Evolutionary conservation across 73 alveolate genomes (phyloP), one percentile per base, ranked within the genome.

Genomic region (Urostyla sp.): DNA sequence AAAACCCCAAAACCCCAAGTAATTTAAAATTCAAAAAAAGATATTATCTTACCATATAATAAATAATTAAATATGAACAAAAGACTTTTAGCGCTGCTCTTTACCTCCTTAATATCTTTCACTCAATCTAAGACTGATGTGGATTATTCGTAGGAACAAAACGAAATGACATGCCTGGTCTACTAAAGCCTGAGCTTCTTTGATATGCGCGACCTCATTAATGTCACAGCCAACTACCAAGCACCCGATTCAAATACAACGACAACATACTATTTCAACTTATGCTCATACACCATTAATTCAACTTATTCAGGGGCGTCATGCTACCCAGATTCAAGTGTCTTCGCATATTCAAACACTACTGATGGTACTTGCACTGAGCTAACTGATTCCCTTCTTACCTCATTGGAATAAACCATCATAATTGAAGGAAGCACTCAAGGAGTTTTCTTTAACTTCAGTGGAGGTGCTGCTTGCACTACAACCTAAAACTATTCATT

Each of bases 141-240:
- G n/a, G n/a, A n/a, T n/a, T n/a, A n/a, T n/a, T n/a, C n/a, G n/a
- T n/a, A n/a, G n/a, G n/a, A n/a, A n/a, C n/a, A n/a, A n/a, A n/a
- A n/a, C n/a, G n/a, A n/a, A n/a, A n/a, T n/a, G n/a, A n/a, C 80
- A 1, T 66, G 80, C 80, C 20, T 66, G 66, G 27, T 66, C 21
- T 66, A 43, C 43, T 59, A 66, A n/a, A 46, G 27, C 43, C 52
- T 66, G 10, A 66, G 80, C 43, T 66, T 43, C 46, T 66, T 40
- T 46, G 80, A 66, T 66, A 10, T 66, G 27, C 31, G 80, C 4
- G n/a, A 27, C 1, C 44, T 66, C 1, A 5, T 13, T 3, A 18
- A 11, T n/a, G 48, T 13, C 16, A 3, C n/a, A 1, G 7, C 7
- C 7, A 63, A 66, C 27, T 66, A 66, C 27, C 13, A 18, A 18